Evolutionary conservation across 805 yeast genomes (phyloP), one percentile per base, ranked within the genome.

Genomic region (Barnettozyma populi): DNA sequence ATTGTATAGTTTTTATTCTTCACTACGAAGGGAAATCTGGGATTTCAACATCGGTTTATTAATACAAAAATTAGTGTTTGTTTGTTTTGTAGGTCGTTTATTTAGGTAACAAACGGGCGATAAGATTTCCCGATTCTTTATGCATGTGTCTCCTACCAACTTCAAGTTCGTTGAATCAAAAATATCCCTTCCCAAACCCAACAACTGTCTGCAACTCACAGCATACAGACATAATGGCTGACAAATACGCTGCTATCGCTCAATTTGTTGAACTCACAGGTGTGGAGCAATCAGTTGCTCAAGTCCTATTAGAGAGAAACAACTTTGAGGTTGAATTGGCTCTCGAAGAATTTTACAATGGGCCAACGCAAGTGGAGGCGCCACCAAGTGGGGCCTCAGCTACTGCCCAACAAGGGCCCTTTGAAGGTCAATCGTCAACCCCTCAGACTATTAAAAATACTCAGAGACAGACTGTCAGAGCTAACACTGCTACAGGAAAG

Each of bases 321-420:
- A 46, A 57, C 43, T 66, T 67, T 62, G 59, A 62, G 23, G 39
- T 60, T 19, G 52, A 55, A 41, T 47, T 41, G n/a, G 71, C 73
- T 7, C 50, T 68, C 8, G 60, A 64, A 39, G 70, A 63, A 8
- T 65, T 62, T 45, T 66, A 57, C 52, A 57, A 54, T 38, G 61
- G 62, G 4, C 57, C 48, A 25, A 52, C 57, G 11, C 53, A 50
- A 21, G 43, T 45, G 35, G 44, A 38, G 14, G 46, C 39, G 43
- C 40, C 25, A 29, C 44, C 36, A 38, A 51, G 29, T 27, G 52
- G 13, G 6, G 35, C 39, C 8, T 16, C 38, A 14, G 18, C 39
- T 19, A 18, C 43, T 16, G 14, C 45, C 38, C 25, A 37, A 13
- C 46, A 43, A n/a, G 39, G 39, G 13, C 46, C 36, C 5, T 36